phyloP scores from a whole-genome alignment of 2,329 filamentous ascomycete genomes.

The Fusarium bactridioides region DNA sequence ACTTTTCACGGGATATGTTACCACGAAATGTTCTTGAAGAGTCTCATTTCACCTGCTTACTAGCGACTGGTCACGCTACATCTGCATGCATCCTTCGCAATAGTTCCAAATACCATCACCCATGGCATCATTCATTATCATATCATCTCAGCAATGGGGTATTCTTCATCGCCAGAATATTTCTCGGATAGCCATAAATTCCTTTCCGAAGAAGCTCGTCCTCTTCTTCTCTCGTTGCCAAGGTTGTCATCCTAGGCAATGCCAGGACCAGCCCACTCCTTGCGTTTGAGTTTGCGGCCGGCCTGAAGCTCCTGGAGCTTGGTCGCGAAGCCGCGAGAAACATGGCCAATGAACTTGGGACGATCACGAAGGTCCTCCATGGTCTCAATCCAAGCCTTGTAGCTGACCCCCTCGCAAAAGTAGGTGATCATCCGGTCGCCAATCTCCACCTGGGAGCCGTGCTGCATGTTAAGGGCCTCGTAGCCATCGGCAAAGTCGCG shows the following conservation, averaged over 20 bases:
- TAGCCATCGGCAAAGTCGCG: slow-evolving; percentile 48
- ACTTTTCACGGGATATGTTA: background rate
- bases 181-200: background rate
- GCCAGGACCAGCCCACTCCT: slow-evolving; percentile 40
- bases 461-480: slow-evolving; percentile 41
- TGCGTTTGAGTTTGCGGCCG: slow-evolving; percentile 41
- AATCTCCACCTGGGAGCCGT: slow-evolving; percentile 37
- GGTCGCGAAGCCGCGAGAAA: slow-evolving; percentile 44
- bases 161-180: background rate
- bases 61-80: background rate
- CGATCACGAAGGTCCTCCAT: slow-evolving; percentile 40
- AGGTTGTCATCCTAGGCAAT: background rate
- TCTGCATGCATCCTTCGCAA: background rate
- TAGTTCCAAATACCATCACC: background rate
- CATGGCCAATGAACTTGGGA: slow-evolving; percentile 43
- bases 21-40: background rate
- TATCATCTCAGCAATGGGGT: background rate
- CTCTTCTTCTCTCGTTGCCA: background rate
- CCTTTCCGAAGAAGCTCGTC: background rate
- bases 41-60: background rate
- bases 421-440: slow-evolving; percentile 41
- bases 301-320: slow-evolving; percentile 40
- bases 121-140: background rate
- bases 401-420: slow-evolving; percentile 46
- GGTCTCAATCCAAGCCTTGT: slow-evolving; percentile 37